These are phyloP conservation scores for Acanthamoeba rhysodes DNA, from an alignment of 208 protist species.

Conservation along the genomic window DNA sequence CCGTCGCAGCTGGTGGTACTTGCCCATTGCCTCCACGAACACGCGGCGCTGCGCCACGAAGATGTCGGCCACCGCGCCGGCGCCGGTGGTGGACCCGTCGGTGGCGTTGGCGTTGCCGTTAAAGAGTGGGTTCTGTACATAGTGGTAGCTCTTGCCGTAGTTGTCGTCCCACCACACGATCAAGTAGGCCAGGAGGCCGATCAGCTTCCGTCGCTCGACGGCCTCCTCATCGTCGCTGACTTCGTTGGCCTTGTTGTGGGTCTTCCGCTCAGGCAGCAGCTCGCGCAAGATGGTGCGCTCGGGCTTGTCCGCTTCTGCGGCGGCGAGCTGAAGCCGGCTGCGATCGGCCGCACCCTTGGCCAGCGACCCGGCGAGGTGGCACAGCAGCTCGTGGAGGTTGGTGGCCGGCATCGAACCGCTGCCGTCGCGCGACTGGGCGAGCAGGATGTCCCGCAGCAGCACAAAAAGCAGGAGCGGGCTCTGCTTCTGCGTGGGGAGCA, in stretches of 20 bases:
- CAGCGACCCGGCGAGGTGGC: neutral
- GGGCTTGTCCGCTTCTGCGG: neutral
- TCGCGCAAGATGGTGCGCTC: neutral
- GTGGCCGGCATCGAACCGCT: neutral
- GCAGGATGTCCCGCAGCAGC: constrained; percentile 3
- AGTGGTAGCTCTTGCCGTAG: constrained; percentile 35
- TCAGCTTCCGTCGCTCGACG: neutral
- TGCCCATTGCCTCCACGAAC: constrained; percentile 29
- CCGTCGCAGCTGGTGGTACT: neutral
- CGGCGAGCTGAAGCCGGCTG: neutral
- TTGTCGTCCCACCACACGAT: constrained; percentile 24
- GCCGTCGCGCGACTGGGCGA: neutral
- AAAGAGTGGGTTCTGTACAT: constrained; percentile 30
- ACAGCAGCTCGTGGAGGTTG: neutral
- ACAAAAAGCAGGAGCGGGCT: neutral
- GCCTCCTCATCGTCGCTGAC: neutral
- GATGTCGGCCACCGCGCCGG: neutral
- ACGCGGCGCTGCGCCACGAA: constrained; percentile 14
- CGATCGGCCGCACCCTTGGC: neutral
- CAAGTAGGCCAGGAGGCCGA: constrained; percentile 17
- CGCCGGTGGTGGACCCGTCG: neutral
- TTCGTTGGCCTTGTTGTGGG: neutral
- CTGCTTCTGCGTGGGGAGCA: neutral
- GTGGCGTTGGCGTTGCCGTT: neutral
- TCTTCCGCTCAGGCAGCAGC: neutral